Base-by-base conservation (phyloP, 495 filamentous ascomycete genomes). In the Podospora fimiseda region DNA sequence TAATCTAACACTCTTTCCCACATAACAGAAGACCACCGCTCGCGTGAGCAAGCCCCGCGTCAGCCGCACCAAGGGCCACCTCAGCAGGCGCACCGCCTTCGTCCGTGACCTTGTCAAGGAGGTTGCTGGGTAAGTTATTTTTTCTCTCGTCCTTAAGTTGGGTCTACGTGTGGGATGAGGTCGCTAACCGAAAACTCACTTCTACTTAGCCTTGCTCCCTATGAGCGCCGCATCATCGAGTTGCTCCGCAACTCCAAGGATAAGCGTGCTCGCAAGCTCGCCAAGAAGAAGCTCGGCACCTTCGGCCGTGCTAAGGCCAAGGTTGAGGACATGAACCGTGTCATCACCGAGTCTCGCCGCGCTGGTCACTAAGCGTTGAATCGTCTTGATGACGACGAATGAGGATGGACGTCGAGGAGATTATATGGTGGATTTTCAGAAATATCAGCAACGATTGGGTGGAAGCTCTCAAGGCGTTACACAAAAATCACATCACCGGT, bases 261-360 rank as follows among this genome's bases (percentile, higher is more conserved):
- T 75, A 98, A 98, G 87, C 89, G 93, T 76, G 93, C 93, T 56
- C 82, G 93, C 60, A 97, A 97, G 85, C 86, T 98, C 68, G 94
- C 93, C 60, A 98, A 98, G 92, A 97, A 96, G 87, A 82, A 92
- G 63, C 92, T 98, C 78, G 93, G 93, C 67, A 96, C 93, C 66
- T 97, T 96, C 78, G 86, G 85, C 69, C 92, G 93, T 68, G 94
- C 92, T 64, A 98, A 98, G 91, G 81, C 82, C 66, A 97, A 97
- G 90, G 93, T 97, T 59, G 93, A 98, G 74, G 90, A 96, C 79
- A 89, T 98, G 79, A 87, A 88, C 76, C 84, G 87, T 66, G 88
- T 98, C 73, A 98, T 98, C 75, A 90, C 94, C 64, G 93, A 98
- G 83, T 85, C 90, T 65, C 89, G 94, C 71, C 83, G 93, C 59